Conservation (phyloP, 306 rosid species). For the Trifolium pratense region DNA sequence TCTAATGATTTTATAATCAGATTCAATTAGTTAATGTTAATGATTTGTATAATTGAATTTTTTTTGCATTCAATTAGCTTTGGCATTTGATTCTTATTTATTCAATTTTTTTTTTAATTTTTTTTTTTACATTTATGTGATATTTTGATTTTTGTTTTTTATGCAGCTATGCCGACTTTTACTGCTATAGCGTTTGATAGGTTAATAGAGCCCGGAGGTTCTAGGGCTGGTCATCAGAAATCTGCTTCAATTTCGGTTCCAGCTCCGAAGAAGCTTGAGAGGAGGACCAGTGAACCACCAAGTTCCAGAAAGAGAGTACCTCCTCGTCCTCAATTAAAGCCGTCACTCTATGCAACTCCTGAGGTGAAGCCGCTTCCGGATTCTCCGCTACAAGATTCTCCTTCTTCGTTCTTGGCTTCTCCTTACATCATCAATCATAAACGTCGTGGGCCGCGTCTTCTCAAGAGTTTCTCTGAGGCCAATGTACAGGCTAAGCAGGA, state of each 20-base stretch:
- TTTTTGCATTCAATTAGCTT: not conserved
- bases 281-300: constrained; percentile 61
- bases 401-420: constrained; percentile 84
- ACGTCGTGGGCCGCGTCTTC: constrained; percentile 92
- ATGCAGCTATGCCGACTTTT: constrained; percentile 85
- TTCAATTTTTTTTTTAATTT: constrained; percentile 1
- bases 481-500: constrained; percentile 53
- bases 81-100: not conserved
- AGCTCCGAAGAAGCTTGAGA: constrained; percentile 55
- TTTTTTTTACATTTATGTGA: constrained; percentile 38
- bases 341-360: constrained; percentile 89
- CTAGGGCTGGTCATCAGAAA: constrained; percentile 68
- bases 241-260: constrained; percentile 58
- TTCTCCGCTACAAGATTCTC: constrained; percentile 85
- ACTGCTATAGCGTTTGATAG: constrained; percentile 87
- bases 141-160: constrained; percentile 40
- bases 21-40: too few species aligned
- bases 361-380: constrained; percentile 85
- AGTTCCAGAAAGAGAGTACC: constrained; percentile 44
- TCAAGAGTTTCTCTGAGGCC: constrained; percentile 76
- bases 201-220: constrained; percentile 80
- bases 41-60: not conserved
- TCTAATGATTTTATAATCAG: too few species aligned
- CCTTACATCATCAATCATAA: constrained; percentile 93
- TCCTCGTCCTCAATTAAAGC: constrained; percentile 76